These are phyloP conservation scores for Amanita fuliginea DNA, from an alignment of 768 basidiomycete genomes.

Conservation along the genomic window DNA sequence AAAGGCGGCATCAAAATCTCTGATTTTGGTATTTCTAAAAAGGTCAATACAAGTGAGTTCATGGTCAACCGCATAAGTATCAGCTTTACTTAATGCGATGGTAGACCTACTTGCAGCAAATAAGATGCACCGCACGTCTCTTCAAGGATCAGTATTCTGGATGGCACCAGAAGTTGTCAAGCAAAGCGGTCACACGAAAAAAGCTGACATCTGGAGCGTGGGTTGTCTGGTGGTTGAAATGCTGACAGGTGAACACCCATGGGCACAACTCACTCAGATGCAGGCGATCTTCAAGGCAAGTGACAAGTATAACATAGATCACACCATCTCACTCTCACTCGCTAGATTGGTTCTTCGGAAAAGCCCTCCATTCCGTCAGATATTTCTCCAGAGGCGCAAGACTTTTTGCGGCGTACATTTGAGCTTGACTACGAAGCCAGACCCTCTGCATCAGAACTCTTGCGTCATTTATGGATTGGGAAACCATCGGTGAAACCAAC, in stretches of 20 bases:
- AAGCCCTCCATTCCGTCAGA: slow-evolving; percentile 86
- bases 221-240: slow-evolving; percentile 94
- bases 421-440: slow-evolving; percentile 74
- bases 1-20: slow-evolving; percentile 97
- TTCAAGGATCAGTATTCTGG: slow-evolving; percentile 99
- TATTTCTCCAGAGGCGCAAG: slow-evolving; percentile 79
- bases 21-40: slow-evolving; percentile 95
- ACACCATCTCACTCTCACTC: background rate
- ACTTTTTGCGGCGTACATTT: slow-evolving; percentile 81
- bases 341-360: slow-evolving; percentile 83
- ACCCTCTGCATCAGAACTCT: slow-evolving; percentile 67
- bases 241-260: slow-evolving; percentile 93
- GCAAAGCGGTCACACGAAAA: slow-evolving; percentile 83
- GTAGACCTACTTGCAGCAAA: slow-evolving; percentile 43
- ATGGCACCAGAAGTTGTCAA: slow-evolving; percentile 99
- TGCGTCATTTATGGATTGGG: slow-evolving; percentile 64
- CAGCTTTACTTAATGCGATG: background rate
- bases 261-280: slow-evolving; percentile 95
- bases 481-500: slow-evolving; percentile 20
- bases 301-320: background rate
- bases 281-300: slow-evolving; percentile 95
- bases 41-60: slow-evolving; percentile 86
- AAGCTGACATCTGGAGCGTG: slow-evolving; percentile 96
- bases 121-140: slow-evolving; percentile 77
- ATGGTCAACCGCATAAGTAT: background rate